phyloP scores from a whole-genome alignment of 768 basidiomycete genomes.

The Leucocoprinus leucothites region DNA sequence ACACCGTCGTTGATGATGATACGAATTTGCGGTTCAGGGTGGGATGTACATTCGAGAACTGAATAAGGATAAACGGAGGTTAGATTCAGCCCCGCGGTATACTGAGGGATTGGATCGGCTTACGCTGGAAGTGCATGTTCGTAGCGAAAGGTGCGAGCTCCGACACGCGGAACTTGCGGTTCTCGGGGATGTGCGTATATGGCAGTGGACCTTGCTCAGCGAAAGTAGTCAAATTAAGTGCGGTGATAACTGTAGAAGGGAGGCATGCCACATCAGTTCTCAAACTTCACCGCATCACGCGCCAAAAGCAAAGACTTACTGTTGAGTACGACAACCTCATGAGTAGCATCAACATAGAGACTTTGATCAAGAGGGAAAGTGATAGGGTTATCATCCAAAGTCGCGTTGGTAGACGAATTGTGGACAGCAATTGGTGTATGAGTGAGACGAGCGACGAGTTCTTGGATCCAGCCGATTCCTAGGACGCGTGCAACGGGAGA shows the following conservation, averaged over 20 bases:
- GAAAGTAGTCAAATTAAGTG: slow-evolving; percentile 77
- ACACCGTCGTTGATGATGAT: slow-evolving; percentile 88
- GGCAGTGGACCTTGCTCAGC: slow-evolving; percentile 74
- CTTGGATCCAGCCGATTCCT: slow-evolving; percentile 80
- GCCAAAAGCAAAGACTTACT: slow-evolving; percentile 32
- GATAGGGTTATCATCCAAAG: slow-evolving; percentile 63
- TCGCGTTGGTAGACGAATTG: slow-evolving; percentile 84
- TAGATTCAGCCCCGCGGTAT: not conserved
- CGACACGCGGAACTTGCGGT: slow-evolving; percentile 68
- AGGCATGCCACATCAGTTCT: not conserved
- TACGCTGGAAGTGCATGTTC: slow-evolving; percentile 87
- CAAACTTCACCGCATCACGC: not conserved
- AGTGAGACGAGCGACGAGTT: slow-evolving; percentile 79
- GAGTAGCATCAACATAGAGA: slow-evolving; percentile 86
- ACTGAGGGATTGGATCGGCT: slow-evolving; percentile 19
- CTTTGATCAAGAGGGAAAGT: slow-evolving; percentile 72
- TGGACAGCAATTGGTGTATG: slow-evolving; percentile 66
- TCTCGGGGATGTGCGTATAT: slow-evolving; percentile 60
- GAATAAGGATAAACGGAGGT: slow-evolving; percentile 7
- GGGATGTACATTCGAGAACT: slow-evolving; percentile 64
- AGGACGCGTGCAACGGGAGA: slow-evolving; percentile 74
- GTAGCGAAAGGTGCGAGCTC: slow-evolving; percentile 86
- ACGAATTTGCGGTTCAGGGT: slow-evolving; percentile 60
- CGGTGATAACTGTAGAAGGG: slow-evolving; percentile 61
- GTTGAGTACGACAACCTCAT: slow-evolving; percentile 90